Evolutionary conservation across 129 eudicot species (phyloP).

Genomic region (Flaveria robusta): DNA sequence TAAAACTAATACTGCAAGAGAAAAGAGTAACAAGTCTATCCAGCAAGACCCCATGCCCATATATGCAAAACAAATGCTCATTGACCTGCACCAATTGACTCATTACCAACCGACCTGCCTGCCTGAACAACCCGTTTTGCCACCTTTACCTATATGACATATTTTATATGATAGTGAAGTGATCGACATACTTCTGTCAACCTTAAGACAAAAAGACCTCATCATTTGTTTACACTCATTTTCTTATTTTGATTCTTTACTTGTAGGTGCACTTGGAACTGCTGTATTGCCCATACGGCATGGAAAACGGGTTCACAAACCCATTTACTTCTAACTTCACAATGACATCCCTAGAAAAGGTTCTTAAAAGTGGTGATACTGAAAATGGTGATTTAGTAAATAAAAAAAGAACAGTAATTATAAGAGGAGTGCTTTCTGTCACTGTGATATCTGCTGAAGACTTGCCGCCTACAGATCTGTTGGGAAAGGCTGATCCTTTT

Average conservation of each 20-base stretch:
- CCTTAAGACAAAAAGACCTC: not conserved
- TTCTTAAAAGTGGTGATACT: slow-evolving; percentile 57
- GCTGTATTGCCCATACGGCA: slow-evolving; percentile 75
- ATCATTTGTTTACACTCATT: not conserved
- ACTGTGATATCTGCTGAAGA: slow-evolving; percentile 94
- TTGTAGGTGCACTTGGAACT: slow-evolving; percentile 94
- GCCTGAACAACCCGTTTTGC: not conserved
- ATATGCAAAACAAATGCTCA: not conserved
- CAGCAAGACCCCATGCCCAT: not conserved
- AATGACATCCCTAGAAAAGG: slow-evolving; percentile 88
- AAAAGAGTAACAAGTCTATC: not conserved
- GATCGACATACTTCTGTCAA: not conserved
- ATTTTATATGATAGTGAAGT: not conserved
- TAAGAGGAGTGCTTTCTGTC: slow-evolving; percentile 89
- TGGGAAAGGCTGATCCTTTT: slow-evolving; percentile 94
- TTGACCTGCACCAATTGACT: not conserved
- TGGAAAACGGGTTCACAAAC: slow-evolving; percentile 69
- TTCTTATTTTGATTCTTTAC: not conserved
- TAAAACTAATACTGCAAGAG: not conserved
- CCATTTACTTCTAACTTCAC: slow-evolving; percentile 67
- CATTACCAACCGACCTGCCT: not conserved
- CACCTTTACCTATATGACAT: not conserved
- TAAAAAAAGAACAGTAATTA: slow-evolving; percentile 58
- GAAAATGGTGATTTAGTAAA: slow-evolving; percentile 54
- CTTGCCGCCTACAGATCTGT: slow-evolving; percentile 72